Conservation (phyloP, 306 rosid species). For the Styphnolobium japonicum region DNA sequence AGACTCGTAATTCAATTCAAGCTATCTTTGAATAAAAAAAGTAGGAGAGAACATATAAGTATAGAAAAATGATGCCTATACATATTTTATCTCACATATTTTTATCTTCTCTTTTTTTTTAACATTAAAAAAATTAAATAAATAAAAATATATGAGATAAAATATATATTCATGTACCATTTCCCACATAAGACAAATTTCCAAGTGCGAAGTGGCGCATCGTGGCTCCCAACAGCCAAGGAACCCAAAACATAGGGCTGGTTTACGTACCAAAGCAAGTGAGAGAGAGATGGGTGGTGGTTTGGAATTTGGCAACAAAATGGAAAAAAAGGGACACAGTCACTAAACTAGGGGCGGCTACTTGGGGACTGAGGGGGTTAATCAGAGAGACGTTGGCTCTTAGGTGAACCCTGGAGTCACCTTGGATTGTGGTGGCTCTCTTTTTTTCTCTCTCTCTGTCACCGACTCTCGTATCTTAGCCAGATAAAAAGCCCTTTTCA, state of each 20-base stretch:
- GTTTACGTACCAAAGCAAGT: constrained; percentile 4
- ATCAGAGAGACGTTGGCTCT: constrained; percentile 38
- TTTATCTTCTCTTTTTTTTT: too few species aligned
- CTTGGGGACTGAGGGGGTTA: constrained; percentile 36
- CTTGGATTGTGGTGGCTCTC: neutral
- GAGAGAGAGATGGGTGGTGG: neutral
- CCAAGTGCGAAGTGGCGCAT: constrained; percentile 61
- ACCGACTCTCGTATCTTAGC: neutral
- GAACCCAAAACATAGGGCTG: constrained; percentile 33
- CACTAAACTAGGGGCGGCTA: constrained; percentile 38
- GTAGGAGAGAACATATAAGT: neutral
- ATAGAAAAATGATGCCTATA: too few species aligned
- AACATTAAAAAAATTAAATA: too few species aligned
- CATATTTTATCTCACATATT: too few species aligned
- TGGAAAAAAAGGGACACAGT: constrained; percentile 5
- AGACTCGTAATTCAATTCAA: neutral
- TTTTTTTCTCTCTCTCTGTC: neutral
- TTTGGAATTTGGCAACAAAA: constrained; percentile 1
- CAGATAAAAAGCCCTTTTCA: neutral
- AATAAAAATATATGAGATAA: too few species aligned
- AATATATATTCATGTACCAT: too few species aligned
- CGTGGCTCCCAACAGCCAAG: constrained; percentile 56
- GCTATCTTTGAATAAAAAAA: neutral
- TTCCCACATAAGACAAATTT: constrained; percentile 25
- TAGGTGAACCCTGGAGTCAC: constrained; percentile 57